These are phyloP conservation scores for Elsinoe fawcettii DNA, from an alignment of 2,329 filamentous ascomycete species.

Conservation along the genomic window DNA sequence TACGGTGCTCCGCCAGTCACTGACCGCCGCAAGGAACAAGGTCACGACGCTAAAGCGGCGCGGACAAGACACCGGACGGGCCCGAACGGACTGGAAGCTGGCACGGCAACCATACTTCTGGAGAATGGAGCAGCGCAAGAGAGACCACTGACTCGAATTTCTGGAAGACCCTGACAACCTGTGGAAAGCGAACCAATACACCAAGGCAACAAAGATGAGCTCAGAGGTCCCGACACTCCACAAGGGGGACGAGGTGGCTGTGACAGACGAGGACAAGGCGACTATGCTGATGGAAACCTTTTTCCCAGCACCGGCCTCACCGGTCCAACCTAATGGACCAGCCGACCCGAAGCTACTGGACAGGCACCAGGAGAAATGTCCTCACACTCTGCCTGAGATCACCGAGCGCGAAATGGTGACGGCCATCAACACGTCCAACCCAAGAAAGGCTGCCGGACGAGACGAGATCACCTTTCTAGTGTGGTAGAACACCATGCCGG, in stretches of 20 bases:
- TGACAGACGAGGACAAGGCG: constrained; percentile 12
- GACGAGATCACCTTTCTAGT: constrained; percentile 20
- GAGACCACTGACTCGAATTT: constrained; percentile 4
- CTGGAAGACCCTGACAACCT: constrained; percentile 9
- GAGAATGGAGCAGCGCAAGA: neutral
- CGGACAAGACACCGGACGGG: constrained; percentile 16
- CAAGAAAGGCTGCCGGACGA: constrained; percentile 17
- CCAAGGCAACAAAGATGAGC: neutral
- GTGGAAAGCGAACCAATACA: constrained; percentile 7
- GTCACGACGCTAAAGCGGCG: neutral
- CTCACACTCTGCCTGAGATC: neutral
- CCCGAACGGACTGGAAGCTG: constrained; percentile 22
- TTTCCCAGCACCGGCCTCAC: constrained; percentile 12
- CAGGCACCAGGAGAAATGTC: too few species aligned
- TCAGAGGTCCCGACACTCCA: constrained; percentile 3
- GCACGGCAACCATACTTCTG: neutral
- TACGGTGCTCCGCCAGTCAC: neutral
- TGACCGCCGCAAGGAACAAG: neutral
- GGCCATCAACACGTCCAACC: constrained; percentile 12
- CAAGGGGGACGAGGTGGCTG: neutral
- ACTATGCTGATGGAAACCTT: constrained; percentile 13
- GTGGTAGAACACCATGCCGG: constrained; percentile 23
- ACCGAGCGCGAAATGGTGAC: neutral
- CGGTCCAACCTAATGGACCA: neutral
- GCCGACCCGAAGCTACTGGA: too few species aligned